Conservation (phyloP, 2,329 filamentous ascomycete genomes). For the Alternaria sp. region DNA sequence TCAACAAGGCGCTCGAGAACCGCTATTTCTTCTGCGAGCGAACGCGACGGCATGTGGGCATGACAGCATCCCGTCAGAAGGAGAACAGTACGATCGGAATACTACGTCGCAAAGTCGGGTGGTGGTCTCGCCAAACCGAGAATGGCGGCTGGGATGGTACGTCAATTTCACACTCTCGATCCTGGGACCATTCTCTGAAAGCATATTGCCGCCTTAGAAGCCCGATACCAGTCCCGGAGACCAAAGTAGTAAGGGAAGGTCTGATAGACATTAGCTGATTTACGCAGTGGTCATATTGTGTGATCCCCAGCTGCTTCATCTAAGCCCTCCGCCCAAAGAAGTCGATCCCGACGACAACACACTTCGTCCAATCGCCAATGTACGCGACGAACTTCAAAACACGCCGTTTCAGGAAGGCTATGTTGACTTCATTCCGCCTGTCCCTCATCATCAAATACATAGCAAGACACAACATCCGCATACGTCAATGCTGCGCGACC, state of each 20-base stretch:
- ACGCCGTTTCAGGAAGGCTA: constrained; percentile 41
- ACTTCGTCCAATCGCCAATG: constrained; percentile 4
- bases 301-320: constrained; percentile 35
- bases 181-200: background rate
- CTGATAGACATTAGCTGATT: background rate
- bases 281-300: constrained; percentile 39
- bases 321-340: constrained; percentile 21
- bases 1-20: constrained; percentile 33
- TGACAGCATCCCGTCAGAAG: constrained; percentile 36
- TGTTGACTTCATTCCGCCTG: constrained; percentile 34
- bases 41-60: constrained; percentile 41
- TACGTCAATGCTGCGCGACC: constrained; percentile 35
- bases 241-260: background rate
- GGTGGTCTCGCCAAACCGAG: constrained; percentile 33
- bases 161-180: background rate
- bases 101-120: constrained; percentile 38
- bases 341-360: constrained; percentile 2
- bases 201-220: too few species aligned
- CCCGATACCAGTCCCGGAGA: background rate
- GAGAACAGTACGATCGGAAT: constrained; percentile 39
- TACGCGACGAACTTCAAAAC: constrained; percentile 18
- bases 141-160: constrained; percentile 43
- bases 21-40: constrained; percentile 35
- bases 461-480: constrained; percentile 26
- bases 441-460: background rate